Percentiles rank a stretch among this genome's conserved stretches.
Evolutionary conservation across 1,284 basidiomycete genomes (phyloP).

Genomic region (Cerrena zonata): DNA sequence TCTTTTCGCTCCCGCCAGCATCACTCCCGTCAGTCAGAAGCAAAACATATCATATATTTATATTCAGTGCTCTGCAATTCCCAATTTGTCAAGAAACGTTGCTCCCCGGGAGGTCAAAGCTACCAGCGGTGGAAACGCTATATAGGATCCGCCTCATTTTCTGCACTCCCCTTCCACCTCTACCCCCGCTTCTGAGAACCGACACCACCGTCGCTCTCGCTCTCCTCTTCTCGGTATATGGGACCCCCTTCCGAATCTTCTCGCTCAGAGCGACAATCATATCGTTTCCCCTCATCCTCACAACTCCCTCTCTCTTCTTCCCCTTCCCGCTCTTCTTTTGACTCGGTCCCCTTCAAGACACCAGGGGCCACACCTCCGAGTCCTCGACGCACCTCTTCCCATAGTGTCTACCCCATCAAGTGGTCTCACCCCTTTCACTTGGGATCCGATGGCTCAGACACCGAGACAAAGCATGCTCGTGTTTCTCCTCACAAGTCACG

Average conservation of each 20-base stretch:
- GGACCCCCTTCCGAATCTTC: conserved; percentile 23
- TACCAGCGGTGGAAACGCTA: not conserved
- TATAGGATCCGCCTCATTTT: not conserved
- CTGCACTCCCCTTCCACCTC: not conserved
- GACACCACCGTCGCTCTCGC: not conserved
- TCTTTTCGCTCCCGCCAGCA: not conserved
- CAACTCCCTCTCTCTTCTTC: conserved; percentile 19
- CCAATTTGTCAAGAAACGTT: not conserved
- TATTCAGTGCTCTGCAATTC: not conserved
- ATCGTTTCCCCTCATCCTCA: conserved; percentile 20
- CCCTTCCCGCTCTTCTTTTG: conserved; percentile 16
- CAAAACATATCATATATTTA: not conserved
- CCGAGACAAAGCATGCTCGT: conserved; percentile 21
- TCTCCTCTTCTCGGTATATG: conserved; percentile 20
- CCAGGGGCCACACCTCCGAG: conserved; percentile 15
- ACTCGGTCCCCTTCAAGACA: conserved; percentile 14
- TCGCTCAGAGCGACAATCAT: conserved; percentile 21
- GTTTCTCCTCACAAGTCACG: conserved; percentile 16
- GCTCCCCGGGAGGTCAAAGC: not conserved
- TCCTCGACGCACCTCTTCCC: conserved; percentile 21
- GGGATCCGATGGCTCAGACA: conserved; percentile 18
- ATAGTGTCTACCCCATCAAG: conserved; percentile 18
- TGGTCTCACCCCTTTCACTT: conserved; percentile 18
- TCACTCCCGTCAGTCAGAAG: not conserved
- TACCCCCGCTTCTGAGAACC: not conserved